Conservation (phyloP, 768 basidiomycete species). For the Russula griseocarnosa region DNA sequence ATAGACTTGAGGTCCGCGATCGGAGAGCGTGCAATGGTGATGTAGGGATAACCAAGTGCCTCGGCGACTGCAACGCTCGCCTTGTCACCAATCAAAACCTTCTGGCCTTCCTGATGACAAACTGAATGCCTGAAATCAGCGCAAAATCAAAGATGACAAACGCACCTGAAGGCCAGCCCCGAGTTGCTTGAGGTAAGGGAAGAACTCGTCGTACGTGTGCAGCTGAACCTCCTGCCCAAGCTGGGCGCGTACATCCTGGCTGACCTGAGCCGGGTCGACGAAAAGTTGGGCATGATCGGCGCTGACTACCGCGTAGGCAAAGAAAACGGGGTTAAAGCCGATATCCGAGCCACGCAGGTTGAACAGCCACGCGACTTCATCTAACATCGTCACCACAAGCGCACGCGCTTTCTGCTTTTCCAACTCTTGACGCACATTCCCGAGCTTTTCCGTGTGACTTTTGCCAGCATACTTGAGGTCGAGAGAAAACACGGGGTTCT, state of each 20-base stretch:
- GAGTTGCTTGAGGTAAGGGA: slow-evolving; percentile 56
- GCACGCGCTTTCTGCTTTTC: slow-evolving; percentile 61
- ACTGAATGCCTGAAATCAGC: neutral
- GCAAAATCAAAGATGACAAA: neutral
- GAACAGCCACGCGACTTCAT: slow-evolving; percentile 93
- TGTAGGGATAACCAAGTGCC: slow-evolving; percentile 70
- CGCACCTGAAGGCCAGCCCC: slow-evolving; percentile 32
- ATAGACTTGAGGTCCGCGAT: slow-evolving; percentile 76
- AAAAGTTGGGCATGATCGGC: slow-evolving; percentile 58
- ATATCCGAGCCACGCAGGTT: slow-evolving; percentile 92
- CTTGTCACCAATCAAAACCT: slow-evolving; percentile 71
- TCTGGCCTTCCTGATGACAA: slow-evolving; percentile 38
- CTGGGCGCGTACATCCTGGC: slow-evolving; percentile 46
- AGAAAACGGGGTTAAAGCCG: slow-evolving; percentile 90
- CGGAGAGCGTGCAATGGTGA: slow-evolving; percentile 62
- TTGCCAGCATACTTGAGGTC: slow-evolving; percentile 74
- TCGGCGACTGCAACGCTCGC: slow-evolving; percentile 79
- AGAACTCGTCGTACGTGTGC: slow-evolving; percentile 65
- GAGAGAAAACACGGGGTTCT: slow-evolving; percentile 62
- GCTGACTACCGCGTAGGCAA: slow-evolving; percentile 82
- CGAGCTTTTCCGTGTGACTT: slow-evolving; percentile 62
- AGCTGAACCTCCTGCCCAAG: slow-evolving; percentile 63
- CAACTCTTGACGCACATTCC: slow-evolving; percentile 59
- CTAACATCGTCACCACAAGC: slow-evolving; percentile 79
- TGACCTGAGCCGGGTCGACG: slow-evolving; percentile 50